Evolutionary conservation across 2,329 filamentous ascomycete species (phyloP), one percentile per base, ranked within the genome.

Genomic region (Alternaria sp.): DNA sequence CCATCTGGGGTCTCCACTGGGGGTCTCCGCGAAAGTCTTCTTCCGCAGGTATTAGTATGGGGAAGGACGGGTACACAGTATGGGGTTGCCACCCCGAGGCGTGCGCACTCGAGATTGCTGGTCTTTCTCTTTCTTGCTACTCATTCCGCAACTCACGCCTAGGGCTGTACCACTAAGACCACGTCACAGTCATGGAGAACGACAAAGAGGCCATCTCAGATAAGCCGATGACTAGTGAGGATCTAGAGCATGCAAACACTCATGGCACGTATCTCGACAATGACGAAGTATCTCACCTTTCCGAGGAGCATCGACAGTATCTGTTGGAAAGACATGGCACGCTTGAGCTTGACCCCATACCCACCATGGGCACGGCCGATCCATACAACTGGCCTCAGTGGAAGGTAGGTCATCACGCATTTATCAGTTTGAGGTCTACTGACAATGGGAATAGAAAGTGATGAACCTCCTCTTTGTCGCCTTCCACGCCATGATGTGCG

Each of bases 401-500:
- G 81, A 86, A 85, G 78, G 83, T 82, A 67, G 62, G 63, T 59
- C 52, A 15, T 5, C 8, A 21, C n/a, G 28, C 23, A 15, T 13
- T 13, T 3, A 46, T 44, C 5, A 30, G n/a, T 15, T 40, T 9
- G n/a, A 26, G 6, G 4, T 12, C 11, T 15, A 10, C 51, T 63
- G n/a, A 63, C 45, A 11, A 40, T 26, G 13, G 21, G 45, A 12
- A 3, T 26, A 86, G 84, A 88, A 87, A 83, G 73, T 80, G 1
- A 60, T 79, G 57, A 87, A 88, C 61, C 76, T 89, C 0, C 59
- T 82, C 11, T 81, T 88, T 10, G 85, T 89, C 15, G 84, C 85
- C 0, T 86, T 87, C 69, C 85, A 88, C 59, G 84, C 85, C 26
- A 84, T 84, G 75, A 88, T 88, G 84, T 81, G 82, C 47, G 86